Conservation (phyloP, 2,329 filamentous ascomycete species). For the Aspergillus caelatus region DNA sequence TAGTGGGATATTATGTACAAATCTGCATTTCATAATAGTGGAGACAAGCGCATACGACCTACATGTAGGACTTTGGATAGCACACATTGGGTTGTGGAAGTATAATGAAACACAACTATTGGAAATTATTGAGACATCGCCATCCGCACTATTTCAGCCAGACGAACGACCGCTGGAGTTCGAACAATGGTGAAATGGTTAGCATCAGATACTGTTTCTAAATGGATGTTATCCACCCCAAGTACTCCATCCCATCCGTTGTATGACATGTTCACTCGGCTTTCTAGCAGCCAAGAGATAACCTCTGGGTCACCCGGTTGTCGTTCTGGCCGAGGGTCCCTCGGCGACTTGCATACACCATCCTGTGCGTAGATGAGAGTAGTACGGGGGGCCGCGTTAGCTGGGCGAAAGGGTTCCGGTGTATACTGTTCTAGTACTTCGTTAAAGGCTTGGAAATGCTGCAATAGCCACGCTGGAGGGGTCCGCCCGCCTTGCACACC, state of each 20-base stretch:
- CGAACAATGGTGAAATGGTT: constrained; percentile 37
- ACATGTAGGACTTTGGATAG: too few relatives aligned
- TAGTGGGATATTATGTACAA: too few relatives aligned
- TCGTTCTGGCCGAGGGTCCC: constrained; percentile 41
- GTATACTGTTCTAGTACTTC: neutral
- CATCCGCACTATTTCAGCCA: neutral
- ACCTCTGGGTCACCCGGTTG: constrained; percentile 47
- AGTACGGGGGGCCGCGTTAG: neutral
- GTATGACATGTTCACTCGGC: constrained; percentile 49
- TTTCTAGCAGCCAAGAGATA: constrained; percentile 53
- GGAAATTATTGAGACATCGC: neutral
- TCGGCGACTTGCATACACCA: neutral
- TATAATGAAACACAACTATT: neutral
- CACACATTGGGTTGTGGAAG: too few relatives aligned
- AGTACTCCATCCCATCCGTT: constrained; percentile 52
- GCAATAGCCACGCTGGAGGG: constrained; percentile 51
- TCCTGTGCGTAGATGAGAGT: constrained; percentile 3
- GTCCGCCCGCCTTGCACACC: constrained; percentile 42
- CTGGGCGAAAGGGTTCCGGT: neutral
- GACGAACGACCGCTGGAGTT: neutral
- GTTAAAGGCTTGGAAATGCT: constrained; percentile 44
- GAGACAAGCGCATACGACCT: too few relatives aligned
- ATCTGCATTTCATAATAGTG: too few relatives aligned
- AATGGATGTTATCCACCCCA: constrained; percentile 35
- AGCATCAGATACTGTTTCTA: constrained; percentile 27